Percentiles rank a stretch among this genome's conserved stretches.
Evolutionary conservation across 2,329 filamentous ascomycete genomes (phyloP).

Genomic region (Trichoderma oligosporum): DNA sequence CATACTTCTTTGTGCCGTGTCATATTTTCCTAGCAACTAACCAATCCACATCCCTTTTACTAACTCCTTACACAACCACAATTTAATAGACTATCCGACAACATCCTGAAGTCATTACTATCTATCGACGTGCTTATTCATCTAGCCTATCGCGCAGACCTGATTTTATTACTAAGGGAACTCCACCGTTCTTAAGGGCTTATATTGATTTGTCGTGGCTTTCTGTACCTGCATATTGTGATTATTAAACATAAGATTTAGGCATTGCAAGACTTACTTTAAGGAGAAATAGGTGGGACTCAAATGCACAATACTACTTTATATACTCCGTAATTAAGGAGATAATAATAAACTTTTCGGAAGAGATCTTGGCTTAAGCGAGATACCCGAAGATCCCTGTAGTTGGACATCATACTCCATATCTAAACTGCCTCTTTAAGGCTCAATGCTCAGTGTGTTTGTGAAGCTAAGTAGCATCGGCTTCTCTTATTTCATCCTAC

Average conservation of each 20-base stretch:
- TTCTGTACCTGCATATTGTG: conserved; percentile 4
- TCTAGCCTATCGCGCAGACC: not conserved
- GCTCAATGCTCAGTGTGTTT: too few relatives aligned
- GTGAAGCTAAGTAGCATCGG: too few relatives aligned
- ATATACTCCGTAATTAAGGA: not conserved
- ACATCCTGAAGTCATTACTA: not conserved
- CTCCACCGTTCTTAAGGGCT: conserved; percentile 5
- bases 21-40: not conserved
- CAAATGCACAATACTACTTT: not conserved
- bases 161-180: not conserved
- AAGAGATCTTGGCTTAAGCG: too few relatives aligned
- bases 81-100: not conserved
- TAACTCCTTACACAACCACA: not conserved
- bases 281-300: not conserved
- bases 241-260: conserved; percentile 6
- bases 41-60: too few relatives aligned
- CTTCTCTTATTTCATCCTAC: too few relatives aligned
- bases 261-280: not conserved
- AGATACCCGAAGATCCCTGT: too few relatives aligned
- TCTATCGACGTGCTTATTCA: conserved; percentile 5
- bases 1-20: not conserved
- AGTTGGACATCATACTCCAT: too few relatives aligned
- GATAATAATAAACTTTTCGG: not conserved
- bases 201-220: not conserved
- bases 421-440: too few relatives aligned